phyloP scores from a whole-genome alignment of 495 filamentous ascomycete genomes.

The Podospora pseudopauciseta region DNA sequence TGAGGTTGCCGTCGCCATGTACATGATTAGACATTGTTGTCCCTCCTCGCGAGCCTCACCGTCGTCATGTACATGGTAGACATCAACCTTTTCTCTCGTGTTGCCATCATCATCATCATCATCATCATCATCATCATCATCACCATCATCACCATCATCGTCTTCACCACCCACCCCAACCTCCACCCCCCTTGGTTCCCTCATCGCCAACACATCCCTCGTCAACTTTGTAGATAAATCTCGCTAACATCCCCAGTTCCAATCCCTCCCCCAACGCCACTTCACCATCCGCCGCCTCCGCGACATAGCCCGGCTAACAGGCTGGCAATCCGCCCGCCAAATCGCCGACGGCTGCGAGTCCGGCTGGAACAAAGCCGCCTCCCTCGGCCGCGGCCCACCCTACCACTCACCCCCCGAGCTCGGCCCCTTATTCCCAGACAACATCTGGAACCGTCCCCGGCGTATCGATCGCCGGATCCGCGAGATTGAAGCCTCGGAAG shows the following conservation, averaged over 20 bases:
- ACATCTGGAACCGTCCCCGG: conserved; percentile 41
- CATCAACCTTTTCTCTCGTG: not conserved
- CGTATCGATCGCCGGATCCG: conserved; percentile 41
- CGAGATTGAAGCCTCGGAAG: conserved; percentile 33
- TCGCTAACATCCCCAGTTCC: conserved; percentile 53
- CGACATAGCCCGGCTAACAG: conserved; percentile 74
- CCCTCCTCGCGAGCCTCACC: not conserved
- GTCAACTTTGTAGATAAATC: too few species aligned
- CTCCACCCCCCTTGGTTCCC: too few species aligned
- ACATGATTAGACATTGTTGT: not conserved
- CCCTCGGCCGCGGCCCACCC: conserved; percentile 68
- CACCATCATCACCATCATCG: not conserved
- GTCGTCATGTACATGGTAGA: not conserved
- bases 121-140: not conserved
- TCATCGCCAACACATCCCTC: too few species aligned
- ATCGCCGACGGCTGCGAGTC: conserved; percentile 82
- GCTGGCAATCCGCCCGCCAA: conserved; percentile 76
- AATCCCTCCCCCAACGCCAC: conserved; percentile 62
- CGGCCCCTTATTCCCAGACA: conserved; percentile 30
- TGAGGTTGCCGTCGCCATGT: not conserved
- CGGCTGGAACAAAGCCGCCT: conserved; percentile 70
- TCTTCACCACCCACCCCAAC: not conserved
- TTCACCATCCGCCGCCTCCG: conserved; percentile 72
- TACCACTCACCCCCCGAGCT: conserved; percentile 55
- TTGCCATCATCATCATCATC: not conserved